Conservation (phyloP, 768 basidiomycete genomes). For the Kondoa subrosea region DNA sequence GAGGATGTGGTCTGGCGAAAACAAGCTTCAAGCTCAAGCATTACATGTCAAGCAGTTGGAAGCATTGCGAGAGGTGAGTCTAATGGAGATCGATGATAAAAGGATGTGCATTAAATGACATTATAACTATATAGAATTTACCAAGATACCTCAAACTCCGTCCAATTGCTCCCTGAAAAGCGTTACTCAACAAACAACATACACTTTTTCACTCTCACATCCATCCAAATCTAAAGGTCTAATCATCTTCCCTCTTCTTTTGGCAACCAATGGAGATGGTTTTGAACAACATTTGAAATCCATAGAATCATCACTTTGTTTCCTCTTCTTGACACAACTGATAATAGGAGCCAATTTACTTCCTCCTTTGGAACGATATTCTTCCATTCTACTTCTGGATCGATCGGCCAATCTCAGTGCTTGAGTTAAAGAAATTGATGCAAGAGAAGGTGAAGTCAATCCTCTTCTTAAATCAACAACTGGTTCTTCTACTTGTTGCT, state of each 20-base stretch:
- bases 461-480: too few relatives aligned
- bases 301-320: neutral
- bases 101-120: conserved; percentile 41
- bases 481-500: too few relatives aligned
- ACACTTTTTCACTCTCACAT: neutral
- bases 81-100: conserved; percentile 83
- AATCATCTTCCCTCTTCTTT: neutral
- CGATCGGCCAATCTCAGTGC: neutral
- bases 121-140: conserved; percentile 2
- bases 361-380: neutral
- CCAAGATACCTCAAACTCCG: conserved; percentile 12
- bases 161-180: too few relatives aligned
- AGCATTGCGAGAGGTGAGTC: conserved; percentile 80
- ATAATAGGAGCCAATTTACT: too few relatives aligned
- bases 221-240: neutral
- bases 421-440: neutral
- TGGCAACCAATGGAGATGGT: neutral
- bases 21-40: conserved; percentile 64
- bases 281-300: neutral
- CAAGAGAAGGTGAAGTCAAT: neutral
- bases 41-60: conserved; percentile 73
- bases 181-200: neutral
- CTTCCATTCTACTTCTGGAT: neutral
- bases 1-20: conserved; percentile 68
- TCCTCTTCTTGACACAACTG: too few relatives aligned